phyloP scores from a whole-genome alignment of 805 yeast genomes.

The Scheffersomyces spartinae region DNA sequence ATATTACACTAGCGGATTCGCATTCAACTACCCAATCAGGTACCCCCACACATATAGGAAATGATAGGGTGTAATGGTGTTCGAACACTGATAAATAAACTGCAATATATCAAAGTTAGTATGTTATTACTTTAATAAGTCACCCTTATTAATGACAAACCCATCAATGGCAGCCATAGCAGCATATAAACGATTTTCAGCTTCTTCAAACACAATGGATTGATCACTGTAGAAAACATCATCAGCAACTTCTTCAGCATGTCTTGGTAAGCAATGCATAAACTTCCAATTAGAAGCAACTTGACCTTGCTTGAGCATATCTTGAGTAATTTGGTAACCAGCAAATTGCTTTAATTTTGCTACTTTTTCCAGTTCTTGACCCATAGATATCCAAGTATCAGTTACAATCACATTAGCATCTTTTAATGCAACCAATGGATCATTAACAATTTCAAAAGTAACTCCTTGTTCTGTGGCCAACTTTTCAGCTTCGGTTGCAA shows the following conservation, averaged over 20 bases:
- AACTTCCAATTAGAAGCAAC: conserved; percentile 67
- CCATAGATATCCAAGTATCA: conserved; percentile 97
- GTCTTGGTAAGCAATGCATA: conserved; percentile 98
- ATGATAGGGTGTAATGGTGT: too few species aligned
- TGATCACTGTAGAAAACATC: conserved; percentile 74
- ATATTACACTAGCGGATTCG: too few species aligned
- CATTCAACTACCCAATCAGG: too few species aligned
- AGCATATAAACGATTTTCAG: conserved; percentile 91
- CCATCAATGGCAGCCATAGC: conserved; percentile 91
- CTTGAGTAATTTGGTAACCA: conserved; percentile 75
- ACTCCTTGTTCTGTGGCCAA: conserved; percentile 43
- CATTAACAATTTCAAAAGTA: conserved; percentile 48
- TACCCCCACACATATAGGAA: too few species aligned
- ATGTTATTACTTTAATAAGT: conserved; percentile 23
- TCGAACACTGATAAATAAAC: too few species aligned
- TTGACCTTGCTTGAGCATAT: conserved; percentile 46
- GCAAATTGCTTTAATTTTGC: conserved; percentile 67
- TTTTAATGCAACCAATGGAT: conserved; percentile 63
- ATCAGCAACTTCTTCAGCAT: conserved; percentile 86
- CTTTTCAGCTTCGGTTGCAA: conserved; percentile 41
- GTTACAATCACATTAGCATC: conserved; percentile 80
- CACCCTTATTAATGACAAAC: conserved; percentile 77
- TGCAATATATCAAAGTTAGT: too few species aligned
- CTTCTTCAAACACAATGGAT: conserved; percentile 88
- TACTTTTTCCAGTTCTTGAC: conserved; percentile 74